A percentile compares a stretch with the other conserved stretches of the same genome.
phyloP scores from a whole-genome alignment of 1,284 basidiomycete genomes.

The Polyporus tsugae region DNA sequence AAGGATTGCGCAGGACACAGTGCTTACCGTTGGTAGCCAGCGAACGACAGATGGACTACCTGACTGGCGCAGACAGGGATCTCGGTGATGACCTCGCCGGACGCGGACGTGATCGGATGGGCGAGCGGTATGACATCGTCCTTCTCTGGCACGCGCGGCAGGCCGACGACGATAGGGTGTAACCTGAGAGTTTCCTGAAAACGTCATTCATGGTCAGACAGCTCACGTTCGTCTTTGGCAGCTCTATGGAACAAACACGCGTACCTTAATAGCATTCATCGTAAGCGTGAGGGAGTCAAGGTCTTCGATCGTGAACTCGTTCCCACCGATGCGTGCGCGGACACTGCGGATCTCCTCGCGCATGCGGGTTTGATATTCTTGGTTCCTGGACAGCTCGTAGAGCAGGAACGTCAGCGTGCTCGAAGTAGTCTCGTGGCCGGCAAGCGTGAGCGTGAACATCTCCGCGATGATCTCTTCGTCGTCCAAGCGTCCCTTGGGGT shows the following conservation, averaged over 20 bases:
- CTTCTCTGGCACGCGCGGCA: constrained; percentile 41
- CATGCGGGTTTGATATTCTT: constrained; percentile 38
- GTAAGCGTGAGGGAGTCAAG: constrained; percentile 40
- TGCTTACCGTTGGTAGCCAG: constrained; percentile 44
- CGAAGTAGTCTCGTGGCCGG: constrained; percentile 40
- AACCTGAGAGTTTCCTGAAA: constrained; percentile 49
- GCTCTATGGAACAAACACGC: neutral
- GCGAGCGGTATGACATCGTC: constrained; percentile 51
- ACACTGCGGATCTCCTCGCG: constrained; percentile 40
- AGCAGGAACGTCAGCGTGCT: constrained; percentile 38
- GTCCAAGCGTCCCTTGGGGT: constrained; percentile 51
- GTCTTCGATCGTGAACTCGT: constrained; percentile 40
- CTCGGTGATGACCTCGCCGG: constrained; percentile 42
- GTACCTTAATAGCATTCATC: constrained; percentile 30
- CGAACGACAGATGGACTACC: constrained; percentile 42
- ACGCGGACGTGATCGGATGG: constrained; percentile 42
- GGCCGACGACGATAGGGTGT: constrained; percentile 44
- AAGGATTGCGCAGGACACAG: too few species aligned
- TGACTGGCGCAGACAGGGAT: constrained; percentile 50
- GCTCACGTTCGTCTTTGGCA: too few species aligned
- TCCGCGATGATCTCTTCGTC: constrained; percentile 58
- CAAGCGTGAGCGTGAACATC: constrained; percentile 51
- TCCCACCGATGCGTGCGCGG: constrained; percentile 33
- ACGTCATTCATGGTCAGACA: neutral
- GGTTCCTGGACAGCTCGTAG: constrained; percentile 41